Conservation (phyloP, 2,329 filamentous ascomycete genomes). For the Rhynchosporium secalis region DNA sequence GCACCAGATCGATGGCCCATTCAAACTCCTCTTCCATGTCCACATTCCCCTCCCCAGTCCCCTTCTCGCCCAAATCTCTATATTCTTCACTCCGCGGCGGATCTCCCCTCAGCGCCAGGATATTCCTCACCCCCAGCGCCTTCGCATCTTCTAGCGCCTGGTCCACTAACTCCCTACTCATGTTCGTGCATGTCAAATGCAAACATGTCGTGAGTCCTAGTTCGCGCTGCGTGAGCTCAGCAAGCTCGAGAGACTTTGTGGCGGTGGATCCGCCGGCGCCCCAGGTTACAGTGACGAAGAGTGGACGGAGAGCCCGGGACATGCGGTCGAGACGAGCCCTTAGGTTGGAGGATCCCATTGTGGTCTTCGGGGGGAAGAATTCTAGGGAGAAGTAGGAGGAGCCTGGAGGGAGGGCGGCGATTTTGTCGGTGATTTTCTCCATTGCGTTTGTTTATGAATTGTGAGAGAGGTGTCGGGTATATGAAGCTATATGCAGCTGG, state of each 20-base stretch:
- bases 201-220: slow-evolving; percentile 91
- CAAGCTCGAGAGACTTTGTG: slow-evolving; percentile 86
- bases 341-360: slow-evolving; percentile 92
- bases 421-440: slow-evolving; percentile 92
- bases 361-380: slow-evolving; percentile 98
- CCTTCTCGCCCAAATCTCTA: slow-evolving; percentile 59
- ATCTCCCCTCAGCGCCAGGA: slow-evolving; percentile 87
- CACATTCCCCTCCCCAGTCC: slow-evolving; percentile 37
- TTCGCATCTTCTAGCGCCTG: slow-evolving; percentile 89
- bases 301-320: slow-evolving; percentile 83
- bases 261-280: slow-evolving; percentile 92
- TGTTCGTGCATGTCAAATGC: slow-evolving; percentile 97
- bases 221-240: slow-evolving; percentile 91
- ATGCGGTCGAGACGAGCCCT: slow-evolving; percentile 92
- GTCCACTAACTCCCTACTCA: slow-evolving; percentile 84
- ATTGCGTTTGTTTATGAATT: slow-evolving; percentile 22
- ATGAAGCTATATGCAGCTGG: background rate
- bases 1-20: slow-evolving; percentile 86
- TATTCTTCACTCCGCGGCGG: slow-evolving; percentile 90
- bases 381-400: slow-evolving; percentile 92
- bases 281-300: slow-evolving; percentile 98
- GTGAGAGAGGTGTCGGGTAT: background rate
- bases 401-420: slow-evolving; percentile 81
- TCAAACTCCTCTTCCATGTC: slow-evolving; percentile 64
- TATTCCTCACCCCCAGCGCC: slow-evolving; percentile 86